A percentile compares a stretch with the other conserved stretches of the same genome.
phyloP scores from a whole-genome alignment of 805 yeast species.

The Blastobotrys muscicola region DNA sequence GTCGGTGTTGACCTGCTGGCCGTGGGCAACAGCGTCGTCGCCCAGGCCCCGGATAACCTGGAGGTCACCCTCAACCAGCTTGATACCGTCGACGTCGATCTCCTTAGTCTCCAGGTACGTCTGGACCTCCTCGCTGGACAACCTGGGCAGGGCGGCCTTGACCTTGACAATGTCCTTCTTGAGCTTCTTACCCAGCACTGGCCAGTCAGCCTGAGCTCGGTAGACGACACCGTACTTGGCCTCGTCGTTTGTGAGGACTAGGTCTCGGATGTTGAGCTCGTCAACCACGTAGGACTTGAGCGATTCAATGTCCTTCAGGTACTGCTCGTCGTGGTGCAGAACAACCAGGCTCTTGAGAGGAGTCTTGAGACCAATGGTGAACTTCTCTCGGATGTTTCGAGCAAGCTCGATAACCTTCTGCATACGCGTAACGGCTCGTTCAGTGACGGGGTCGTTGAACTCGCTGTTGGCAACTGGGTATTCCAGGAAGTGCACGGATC shows the following conservation, averaged over 20 bases:
- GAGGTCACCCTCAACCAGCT: slow-evolving; percentile 77
- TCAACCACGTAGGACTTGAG: slow-evolving; percentile 74
- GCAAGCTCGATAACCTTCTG: slow-evolving; percentile 95
- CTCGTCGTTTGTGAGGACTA: slow-evolving; percentile 85
- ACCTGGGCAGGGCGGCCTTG: slow-evolving; percentile 80
- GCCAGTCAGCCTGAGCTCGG: slow-evolving; percentile 98
- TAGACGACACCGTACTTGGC: slow-evolving; percentile 84
- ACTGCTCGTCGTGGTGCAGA: slow-evolving; percentile 66
- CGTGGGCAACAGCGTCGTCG: slow-evolving; percentile 44
- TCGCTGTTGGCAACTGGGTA: slow-evolving; percentile 80
- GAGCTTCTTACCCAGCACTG: slow-evolving; percentile 92
- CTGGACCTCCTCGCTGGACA: slow-evolving; percentile 78
- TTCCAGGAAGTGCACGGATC: slow-evolving; percentile 90
- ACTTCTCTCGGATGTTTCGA: slow-evolving; percentile 94
- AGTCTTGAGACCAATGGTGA: slow-evolving; percentile 84
- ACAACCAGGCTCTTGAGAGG: slow-evolving; percentile 86
- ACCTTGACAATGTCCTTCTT: slow-evolving; percentile 90
- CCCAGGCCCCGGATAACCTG: slow-evolving; percentile 85
- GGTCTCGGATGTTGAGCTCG: slow-evolving; percentile 85
- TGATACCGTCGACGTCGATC: slow-evolving; percentile 81
- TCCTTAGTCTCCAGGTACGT: slow-evolving; percentile 61
- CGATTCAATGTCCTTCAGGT: slow-evolving; percentile 67
- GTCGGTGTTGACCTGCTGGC: slow-evolving; percentile 81
- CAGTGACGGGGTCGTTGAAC: slow-evolving; percentile 62
- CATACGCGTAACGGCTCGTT: slow-evolving; percentile 87